Evolutionary conservation across 257 asterid genomes (phyloP), one percentile per base, ranked within the genome.

Genomic region (Solanum chaucha): DNA sequence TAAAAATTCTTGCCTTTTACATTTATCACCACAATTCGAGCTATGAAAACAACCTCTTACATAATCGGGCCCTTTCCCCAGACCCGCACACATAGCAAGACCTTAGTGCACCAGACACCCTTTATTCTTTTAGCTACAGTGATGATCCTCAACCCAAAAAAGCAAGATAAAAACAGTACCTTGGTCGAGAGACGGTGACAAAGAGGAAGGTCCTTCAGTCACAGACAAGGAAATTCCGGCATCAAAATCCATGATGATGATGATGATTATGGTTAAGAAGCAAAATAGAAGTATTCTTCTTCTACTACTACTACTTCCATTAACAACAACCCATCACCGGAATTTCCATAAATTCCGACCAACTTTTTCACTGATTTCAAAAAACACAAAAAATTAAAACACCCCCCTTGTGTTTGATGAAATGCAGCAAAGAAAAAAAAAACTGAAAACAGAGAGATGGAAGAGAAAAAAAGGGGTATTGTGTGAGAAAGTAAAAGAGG

Each of bases 181-280:
- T 90, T 90, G 92, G 87, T 88, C 91, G 78, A 90, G 84, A 59
- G 84, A 78, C 24, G 84, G 84, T 78, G 84, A 78, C 84, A 78
- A 26, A 46, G 94, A 89, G 88, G 95, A 87, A 82, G 93, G 92
- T 58, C 90, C 93, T 87, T 92, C 93, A 41, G 95, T 87, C 89
- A 90, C 92, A 83, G 97, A 89, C 73, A 94, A 90, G 88, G 93
- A 90, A 91, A 92, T 89, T 89, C 92, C 90, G 92, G 90, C 89
- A 87, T 88, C 90, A 86, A 91, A 90, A 65, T 86, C 91, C 89
- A 87, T 88, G 11, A 83, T 55, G 32, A 26, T 30, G 32, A 35
- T 41, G 83, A 61, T 34, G 48, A 22, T 55, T 55, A 55, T 30
- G 34, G 48, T 5, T 81, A 59, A 20, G 70, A 81, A 81, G 24